phyloP scores from a whole-genome alignment of 768 basidiomycete genomes.

The Mycena olivaceomarginata region DNA sequence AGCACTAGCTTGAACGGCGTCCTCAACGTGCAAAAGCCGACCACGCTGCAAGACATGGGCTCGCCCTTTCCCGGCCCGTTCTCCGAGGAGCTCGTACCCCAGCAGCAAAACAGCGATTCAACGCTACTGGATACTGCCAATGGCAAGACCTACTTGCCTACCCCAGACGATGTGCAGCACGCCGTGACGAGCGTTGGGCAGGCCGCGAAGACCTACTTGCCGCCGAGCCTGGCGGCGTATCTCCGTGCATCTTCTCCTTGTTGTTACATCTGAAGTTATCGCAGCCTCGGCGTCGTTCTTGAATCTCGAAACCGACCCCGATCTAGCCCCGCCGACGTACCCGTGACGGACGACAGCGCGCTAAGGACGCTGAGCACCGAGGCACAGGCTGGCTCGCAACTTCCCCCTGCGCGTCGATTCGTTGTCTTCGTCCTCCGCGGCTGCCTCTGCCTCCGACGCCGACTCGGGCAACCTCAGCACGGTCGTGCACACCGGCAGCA shows the following conservation, averaged over 20 bases:
- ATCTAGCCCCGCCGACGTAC: background rate
- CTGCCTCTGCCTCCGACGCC: background rate
- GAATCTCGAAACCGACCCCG: background rate
- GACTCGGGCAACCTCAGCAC: constrained; percentile 8
- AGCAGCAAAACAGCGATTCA: too few relatives aligned
- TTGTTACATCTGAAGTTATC: background rate
- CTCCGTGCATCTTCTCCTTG: too few relatives aligned
- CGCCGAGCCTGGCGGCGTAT: too few relatives aligned
- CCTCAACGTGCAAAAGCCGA: background rate
- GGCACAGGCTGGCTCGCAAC: background rate
- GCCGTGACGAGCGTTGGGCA: constrained; percentile 32
- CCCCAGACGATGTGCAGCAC: constrained; percentile 28
- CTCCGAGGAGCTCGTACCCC: too few relatives aligned
- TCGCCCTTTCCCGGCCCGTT: background rate
- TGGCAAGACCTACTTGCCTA: constrained; percentile 10
- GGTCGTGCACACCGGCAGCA: background rate
- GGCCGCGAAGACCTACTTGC: background rate
- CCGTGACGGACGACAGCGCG: background rate
- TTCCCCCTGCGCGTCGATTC: background rate
- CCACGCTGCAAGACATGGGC: background rate
- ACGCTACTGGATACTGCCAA: too few relatives aligned
- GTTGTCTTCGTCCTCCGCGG: too few relatives aligned
- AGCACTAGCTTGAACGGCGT: background rate
- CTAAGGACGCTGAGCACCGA: constrained; percentile 1
- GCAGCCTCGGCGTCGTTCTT: background rate